Evolutionary conservation across 768 basidiomycete genomes (phyloP), one percentile per base, ranked within the genome.

Genomic region (Lentinus tigrinus): DNA sequence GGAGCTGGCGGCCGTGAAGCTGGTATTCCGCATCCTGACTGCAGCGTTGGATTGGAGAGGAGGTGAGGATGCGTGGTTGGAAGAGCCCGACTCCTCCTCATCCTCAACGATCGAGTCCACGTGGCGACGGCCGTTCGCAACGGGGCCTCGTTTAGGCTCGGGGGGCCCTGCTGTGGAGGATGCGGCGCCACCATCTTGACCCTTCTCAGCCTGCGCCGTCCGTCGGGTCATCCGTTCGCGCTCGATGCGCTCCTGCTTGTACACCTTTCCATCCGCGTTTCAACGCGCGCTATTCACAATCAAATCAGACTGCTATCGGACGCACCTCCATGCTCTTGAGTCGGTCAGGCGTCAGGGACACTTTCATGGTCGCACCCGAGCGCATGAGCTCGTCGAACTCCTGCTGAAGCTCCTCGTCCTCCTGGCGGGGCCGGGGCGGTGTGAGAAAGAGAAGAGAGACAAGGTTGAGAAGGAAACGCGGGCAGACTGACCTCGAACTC

Each of bases 331-430:
- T 95, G 49, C 86, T 92, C 70, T 87, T 90, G 56, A 98, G 78
- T 53, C 95, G 82, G 77, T 97, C 94, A 56, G 95, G 95, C 34
- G 95, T 98, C 62, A 97, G 81, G 40, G 94, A 96, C 65, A 98
- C 87, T 70, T 93, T 97, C 89, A 97, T 91, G 19, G 95, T 98
- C 57, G 89, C 81, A 58, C 88, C 84, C 57, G 91, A 93, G 51
- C 84, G 85, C 85, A 98, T 88, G 72, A 98, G 78, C 72, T 93
- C 87, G 73, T 98, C 95, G 71, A 98, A 98, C 70, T 96, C 91
- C 61, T 89, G 87, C 55, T 66, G 64, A n/a, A 67, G 52, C 19
- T 63, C 70, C 69, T 69, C 82, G 69, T 85, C 82, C 84, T 89
- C 65, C 67, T 69, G 65, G 11, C 24, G 38, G 46, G 24, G 49